A percentile compares a stretch with the other conserved stretches of the same genome.
Evolutionary conservation across 192 early-diverging fungal genomes (phyloP).

Genomic region (Gamsiella multidivaricata): DNA sequence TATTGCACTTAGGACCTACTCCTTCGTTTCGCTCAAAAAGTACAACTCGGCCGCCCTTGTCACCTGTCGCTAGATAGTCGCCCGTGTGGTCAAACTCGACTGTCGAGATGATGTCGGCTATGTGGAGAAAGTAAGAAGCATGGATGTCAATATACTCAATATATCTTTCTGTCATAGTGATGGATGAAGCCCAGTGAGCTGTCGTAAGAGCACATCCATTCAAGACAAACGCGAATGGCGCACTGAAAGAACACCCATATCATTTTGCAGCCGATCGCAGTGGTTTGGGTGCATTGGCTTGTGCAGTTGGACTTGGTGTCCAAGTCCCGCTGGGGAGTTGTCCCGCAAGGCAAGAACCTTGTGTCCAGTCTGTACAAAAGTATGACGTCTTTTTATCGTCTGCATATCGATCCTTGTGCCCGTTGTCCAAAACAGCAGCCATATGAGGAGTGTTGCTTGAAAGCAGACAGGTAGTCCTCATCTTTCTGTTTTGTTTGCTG

Average conservation of each 20-base stretch:
- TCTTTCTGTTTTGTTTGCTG: not conserved
- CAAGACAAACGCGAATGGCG: constrained; percentile 3
- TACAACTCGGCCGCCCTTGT: constrained; percentile 98
- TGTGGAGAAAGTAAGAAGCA: not conserved
- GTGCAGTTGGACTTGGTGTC: not conserved
- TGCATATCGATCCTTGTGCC: not conserved
- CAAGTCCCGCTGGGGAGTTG: not conserved
- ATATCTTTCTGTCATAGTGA: not conserved
- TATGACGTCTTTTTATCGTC: constrained; percentile 12
- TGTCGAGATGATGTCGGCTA: constrained; percentile 98
- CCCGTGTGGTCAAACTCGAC: constrained; percentile 99
- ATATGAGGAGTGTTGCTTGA: too few species aligned
- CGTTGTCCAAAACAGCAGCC: too few species aligned
- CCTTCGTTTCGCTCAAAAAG: constrained; percentile 97
- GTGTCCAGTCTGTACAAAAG: constrained; percentile 3
- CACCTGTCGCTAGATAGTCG: constrained; percentile 96
- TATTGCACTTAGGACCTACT: constrained; percentile 67
- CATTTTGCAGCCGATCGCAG: too few species aligned
- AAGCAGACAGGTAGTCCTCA: too few species aligned
- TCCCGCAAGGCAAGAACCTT: not conserved
- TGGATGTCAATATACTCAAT: not conserved
- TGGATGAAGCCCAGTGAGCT: too few species aligned
- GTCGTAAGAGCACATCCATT: not conserved
- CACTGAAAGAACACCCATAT: too few species aligned
- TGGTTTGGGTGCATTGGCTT: too few species aligned